Base-by-base conservation (phyloP, 805 yeast species). In the Suhomyces kilbournensis region DNA sequence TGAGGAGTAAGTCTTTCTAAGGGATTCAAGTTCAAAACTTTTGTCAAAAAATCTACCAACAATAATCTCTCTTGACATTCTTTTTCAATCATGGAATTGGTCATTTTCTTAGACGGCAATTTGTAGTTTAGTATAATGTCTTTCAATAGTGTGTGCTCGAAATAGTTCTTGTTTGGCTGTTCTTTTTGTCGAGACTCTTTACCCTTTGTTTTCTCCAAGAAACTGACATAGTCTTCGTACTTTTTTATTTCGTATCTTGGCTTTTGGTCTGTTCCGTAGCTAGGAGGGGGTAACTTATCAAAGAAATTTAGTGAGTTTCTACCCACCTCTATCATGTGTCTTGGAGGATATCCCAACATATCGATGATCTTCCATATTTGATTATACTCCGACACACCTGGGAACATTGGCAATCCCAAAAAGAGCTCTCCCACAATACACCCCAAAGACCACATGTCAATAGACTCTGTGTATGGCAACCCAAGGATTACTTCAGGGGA, bases 391-490 rank as follows among this genome's bases (percentile, higher is more conserved):
- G 97, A 88, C 3, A 91, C 80, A 3, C 99, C 99, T 0, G 99
- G 97, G 61, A 93, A 90, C 59, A 93, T 77, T 1, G 99, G 99
- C 51, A 93, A 76, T 0, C 99, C 99, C 48, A 93, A 69, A 59
- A 88, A 92, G 46, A 93, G 72, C 68, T 94, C 99, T 1, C 94
- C 96, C 32, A 90, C 82, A 48, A 94, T 90, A 65, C 97, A 88
- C 0, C 97, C 99, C 44, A 92, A 73, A 0, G 98, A 93, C 99
- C 99, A 94, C 84, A 93, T 90, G 67, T 93, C 99, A 49, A 94
- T 93, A 6, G 96, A 84, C 8, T 96, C 83, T 0, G 97, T 88
- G 64, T 94, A 93, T 4, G 97, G 96, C 44, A 93, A 75, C 0
- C 99, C 98, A 19, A 93, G 71, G 2, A 94, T 82, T 19, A 93